Evolutionary conservation across 148 eudicot genomes (phyloP), one percentile per base, ranked within the genome.

Genomic region (Polygonum maritimum): DNA sequence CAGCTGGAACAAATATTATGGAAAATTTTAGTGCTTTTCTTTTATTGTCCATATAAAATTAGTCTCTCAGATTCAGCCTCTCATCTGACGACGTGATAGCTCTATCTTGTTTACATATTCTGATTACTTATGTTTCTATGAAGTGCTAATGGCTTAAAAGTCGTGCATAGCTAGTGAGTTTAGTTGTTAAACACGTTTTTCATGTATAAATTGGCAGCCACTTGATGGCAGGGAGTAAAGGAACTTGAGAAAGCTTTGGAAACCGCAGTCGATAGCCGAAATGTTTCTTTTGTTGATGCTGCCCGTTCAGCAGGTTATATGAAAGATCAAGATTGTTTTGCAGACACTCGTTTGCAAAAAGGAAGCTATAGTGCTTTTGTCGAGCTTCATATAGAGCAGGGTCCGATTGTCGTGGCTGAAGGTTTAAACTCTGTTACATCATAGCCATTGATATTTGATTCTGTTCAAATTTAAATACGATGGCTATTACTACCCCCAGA

Each of bases 331-430:
- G 85, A 84, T 69, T 85, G 90, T 71, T 83, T 94, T 14, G 83
- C 98, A n/a, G 80, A 79, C 77, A 89, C 90, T 41, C 82, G 83
- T 62, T 57, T 90, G 44, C 74, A 86, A 71, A 84, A 83, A 36
- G 91, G 89, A 80, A 83, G 72, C 73, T 94, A 92, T 74, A 88
- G 92, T 36, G 94, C 93, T 82, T 94, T 94, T 79, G 82, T 92
- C 22, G 97, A 92, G 87, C 83, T 94, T 87, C 98, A 94, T 79
- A 94, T 94, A 80, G 98, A 94, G 82, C 98, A 94, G 81, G 98
- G 98, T 74, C 98, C 98, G 45, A 82, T 90, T 75, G 85, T 94
- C 70, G 98, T 92, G 86, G 88, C 85, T 78, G 96, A 94, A 89
- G 97, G 98, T 92, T 73, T 55, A 55, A 33, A 10, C 52, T 81